Evolutionary conservation across 2,329 filamentous ascomycete genomes (phyloP).

Genomic region (Diaporthe ampelina): DNA sequence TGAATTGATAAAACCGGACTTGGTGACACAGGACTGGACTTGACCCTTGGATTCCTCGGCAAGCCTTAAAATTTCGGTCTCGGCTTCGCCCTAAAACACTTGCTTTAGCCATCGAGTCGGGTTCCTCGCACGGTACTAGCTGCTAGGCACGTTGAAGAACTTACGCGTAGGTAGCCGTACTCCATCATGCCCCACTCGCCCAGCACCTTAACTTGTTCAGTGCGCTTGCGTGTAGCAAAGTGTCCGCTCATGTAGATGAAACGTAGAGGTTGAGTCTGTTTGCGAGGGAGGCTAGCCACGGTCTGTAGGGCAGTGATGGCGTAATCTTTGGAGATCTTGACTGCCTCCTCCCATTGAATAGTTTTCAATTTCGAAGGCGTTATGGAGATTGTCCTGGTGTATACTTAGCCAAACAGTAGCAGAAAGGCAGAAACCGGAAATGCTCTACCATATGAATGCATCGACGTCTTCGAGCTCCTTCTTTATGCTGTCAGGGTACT

Average conservation of each 20-base stretch:
- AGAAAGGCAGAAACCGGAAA: not conserved
- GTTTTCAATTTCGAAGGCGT: conserved; percentile 44
- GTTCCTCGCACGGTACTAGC: no score
- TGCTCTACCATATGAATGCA: conserved; percentile 58
- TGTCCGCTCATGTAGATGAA: conserved; percentile 47
- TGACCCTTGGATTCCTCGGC: conserved; percentile 53
- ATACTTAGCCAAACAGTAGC: not conserved
- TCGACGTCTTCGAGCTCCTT: conserved; percentile 56
- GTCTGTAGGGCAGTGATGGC: conserved; percentile 24
- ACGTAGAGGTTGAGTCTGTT: conserved; percentile 47
- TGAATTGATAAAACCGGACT: conserved; percentile 54
- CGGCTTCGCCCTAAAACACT: conserved; percentile 59
- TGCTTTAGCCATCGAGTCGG: not conserved
- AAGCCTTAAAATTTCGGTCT: conserved; percentile 58
- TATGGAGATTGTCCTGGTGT: conserved; percentile 47
- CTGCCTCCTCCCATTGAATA: conserved; percentile 27
- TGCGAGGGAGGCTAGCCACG: not conserved
- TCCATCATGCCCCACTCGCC: conserved; percentile 31
- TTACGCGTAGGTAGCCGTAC: conserved; percentile 32
- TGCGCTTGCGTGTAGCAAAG: conserved; percentile 33
- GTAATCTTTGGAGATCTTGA: conserved; percentile 32
- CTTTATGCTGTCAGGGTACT: conserved; percentile 57
- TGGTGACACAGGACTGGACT: conserved; percentile 56
- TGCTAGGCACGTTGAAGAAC: not conserved
- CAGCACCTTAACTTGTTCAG: conserved; percentile 29